A percentile compares a stretch with the other conserved stretches of the same genome.
Evolutionary conservation across 1,284 basidiomycete genomes (phyloP).

Genomic region (Ustilago esculenta): DNA sequence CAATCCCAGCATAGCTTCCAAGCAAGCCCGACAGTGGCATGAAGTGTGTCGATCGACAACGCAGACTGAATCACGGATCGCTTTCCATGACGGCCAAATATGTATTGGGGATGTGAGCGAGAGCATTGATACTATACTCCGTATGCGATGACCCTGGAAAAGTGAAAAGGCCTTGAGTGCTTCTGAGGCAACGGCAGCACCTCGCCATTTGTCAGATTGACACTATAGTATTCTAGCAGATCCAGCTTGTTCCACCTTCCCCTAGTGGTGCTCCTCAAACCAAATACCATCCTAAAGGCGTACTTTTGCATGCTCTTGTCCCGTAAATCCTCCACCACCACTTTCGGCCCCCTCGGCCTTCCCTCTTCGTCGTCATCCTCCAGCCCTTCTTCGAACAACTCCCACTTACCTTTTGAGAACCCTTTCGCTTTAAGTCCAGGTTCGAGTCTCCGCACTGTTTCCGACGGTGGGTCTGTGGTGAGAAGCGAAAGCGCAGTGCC

Average conservation of each 20-base stretch:
- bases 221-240: constrained; percentile 73
- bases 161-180: constrained; percentile 89
- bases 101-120: no score
- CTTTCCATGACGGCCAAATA: no score
- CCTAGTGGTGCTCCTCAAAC: constrained; percentile 76
- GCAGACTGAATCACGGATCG: no score
- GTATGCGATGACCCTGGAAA: constrained; percentile 74
- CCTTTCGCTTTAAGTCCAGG: constrained; percentile 78
- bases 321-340: constrained; percentile 59
- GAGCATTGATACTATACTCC: constrained; percentile 46
- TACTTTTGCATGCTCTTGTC: constrained; percentile 72
- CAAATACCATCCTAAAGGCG: constrained; percentile 84
- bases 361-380: constrained; percentile 48
- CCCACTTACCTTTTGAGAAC: constrained; percentile 72
- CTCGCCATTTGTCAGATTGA: constrained; percentile 78
- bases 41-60: no score
- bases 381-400: constrained; percentile 45
- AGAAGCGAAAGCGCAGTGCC: constrained; percentile 86
- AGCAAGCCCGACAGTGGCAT: no score
- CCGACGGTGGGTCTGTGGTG: constrained; percentile 81
- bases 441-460: constrained; percentile 80
- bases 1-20: no score
- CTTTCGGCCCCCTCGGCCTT: constrained; percentile 45
- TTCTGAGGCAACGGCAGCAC: constrained; percentile 77
- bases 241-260: constrained; percentile 84